Evolutionary conservation across 2,329 filamentous ascomycete genomes (phyloP).

Genomic region (Ceratocystis harringtonii): DNA sequence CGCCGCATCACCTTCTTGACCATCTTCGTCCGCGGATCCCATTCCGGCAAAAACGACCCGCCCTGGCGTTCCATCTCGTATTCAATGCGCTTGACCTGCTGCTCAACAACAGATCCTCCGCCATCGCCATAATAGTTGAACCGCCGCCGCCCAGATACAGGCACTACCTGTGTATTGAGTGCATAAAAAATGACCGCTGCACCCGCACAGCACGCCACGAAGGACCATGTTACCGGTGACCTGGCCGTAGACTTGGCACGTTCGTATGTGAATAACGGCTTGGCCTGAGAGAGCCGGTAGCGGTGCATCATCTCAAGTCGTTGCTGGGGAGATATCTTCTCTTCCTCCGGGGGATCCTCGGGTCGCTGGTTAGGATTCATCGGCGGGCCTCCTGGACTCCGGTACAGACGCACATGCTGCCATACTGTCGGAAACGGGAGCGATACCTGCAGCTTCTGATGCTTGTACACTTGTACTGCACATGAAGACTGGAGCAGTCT

Average conservation of each 20-base stretch:
- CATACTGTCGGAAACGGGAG: background rate
- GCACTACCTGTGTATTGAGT: conserved; percentile 55
- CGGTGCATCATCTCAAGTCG: conserved; percentile 8
- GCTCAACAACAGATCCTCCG: conserved; percentile 33
- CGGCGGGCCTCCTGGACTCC: conserved; percentile 5
- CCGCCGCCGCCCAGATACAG: conserved; percentile 52
- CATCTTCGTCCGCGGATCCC: conserved; percentile 36
- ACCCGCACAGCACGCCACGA: conserved; percentile 29
- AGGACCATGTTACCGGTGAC: conserved; percentile 27
- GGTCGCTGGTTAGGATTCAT: conserved; percentile 16
- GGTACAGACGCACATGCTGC: conserved; percentile 6
- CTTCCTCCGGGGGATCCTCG: conserved; percentile 10
- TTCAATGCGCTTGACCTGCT: conserved; percentile 43
- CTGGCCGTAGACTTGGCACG: conserved; percentile 24
- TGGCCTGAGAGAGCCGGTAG: conserved; percentile 22
- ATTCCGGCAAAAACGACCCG: conserved; percentile 40
- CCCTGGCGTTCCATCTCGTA: conserved; percentile 37
- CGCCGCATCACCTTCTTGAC: conserved; percentile 51
- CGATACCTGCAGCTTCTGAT: too few relatives aligned
- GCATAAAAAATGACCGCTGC: conserved; percentile 46
- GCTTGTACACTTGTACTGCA: background rate
- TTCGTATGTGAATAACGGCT: conserved; percentile 26
- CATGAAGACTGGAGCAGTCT: background rate
- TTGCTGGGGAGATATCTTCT: conserved; percentile 4
- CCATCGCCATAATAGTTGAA: conserved; percentile 53